Conservation (phyloP, 495 filamentous ascomycete genomes). For the Clavariopsis aquatica region DNA sequence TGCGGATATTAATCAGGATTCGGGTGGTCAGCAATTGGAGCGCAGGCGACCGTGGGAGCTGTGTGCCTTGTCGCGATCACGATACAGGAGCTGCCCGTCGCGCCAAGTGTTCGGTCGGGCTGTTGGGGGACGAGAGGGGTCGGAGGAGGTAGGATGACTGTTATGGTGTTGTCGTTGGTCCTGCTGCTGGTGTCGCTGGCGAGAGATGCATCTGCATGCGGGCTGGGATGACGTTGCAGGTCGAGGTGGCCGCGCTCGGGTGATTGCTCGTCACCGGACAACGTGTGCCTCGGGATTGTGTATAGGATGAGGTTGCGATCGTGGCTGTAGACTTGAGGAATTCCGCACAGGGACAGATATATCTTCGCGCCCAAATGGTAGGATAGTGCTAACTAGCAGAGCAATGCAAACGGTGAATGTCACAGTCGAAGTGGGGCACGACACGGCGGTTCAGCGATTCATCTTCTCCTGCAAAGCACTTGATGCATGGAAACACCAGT, state of each 20-base stretch:
- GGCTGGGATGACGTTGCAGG: conserved; percentile 36
- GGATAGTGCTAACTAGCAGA: neutral
- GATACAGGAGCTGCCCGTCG: conserved; percentile 9
- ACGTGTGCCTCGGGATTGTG: conserved; percentile 20
- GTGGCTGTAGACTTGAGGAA: conserved; percentile 2
- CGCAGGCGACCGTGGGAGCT: neutral
- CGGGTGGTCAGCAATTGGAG: conserved; percentile 7
- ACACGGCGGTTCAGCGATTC: neutral
- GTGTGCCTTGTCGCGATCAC: conserved; percentile 4
- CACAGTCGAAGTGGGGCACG: conserved; percentile 15
- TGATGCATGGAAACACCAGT: neutral
- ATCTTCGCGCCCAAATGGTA: neutral
- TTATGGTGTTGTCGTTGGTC: neutral
- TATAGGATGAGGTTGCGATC: conserved; percentile 15
- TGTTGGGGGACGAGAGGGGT: neutral
- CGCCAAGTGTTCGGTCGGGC: conserved; percentile 9
- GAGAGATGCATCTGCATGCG: conserved; percentile 13
- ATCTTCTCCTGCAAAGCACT: conserved; percentile 32
- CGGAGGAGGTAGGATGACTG: conserved; percentile 10
- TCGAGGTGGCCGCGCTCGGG: conserved; percentile 28
- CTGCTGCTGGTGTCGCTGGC: neutral
- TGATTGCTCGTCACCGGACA: conserved; percentile 18
- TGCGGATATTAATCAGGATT: conserved; percentile 1
- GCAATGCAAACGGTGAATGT: neutral
- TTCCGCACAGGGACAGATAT: neutral